These are phyloP conservation scores for Calendula officinalis DNA, from an alignment of 129 eudicot species.

Conservation along the genomic window DNA sequence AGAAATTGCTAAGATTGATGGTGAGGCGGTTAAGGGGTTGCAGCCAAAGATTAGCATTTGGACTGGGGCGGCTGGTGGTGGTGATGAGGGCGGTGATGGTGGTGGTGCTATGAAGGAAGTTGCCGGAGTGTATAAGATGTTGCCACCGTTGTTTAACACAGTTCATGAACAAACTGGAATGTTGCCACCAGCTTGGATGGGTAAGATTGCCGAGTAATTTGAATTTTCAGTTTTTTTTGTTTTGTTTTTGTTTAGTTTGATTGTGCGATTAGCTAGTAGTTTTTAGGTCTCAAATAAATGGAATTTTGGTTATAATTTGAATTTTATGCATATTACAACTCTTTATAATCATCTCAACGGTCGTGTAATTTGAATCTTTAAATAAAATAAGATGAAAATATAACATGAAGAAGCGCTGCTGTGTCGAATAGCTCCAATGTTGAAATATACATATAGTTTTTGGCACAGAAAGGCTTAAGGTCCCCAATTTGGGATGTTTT, in stretches of 20 bases:
- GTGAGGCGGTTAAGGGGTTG: conserved; percentile 29
- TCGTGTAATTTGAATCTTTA: conserved; percentile 3
- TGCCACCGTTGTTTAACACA: conserved; percentile 37
- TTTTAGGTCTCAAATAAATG: not conserved
- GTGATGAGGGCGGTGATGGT: conserved; percentile 1
- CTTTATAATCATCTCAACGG: not conserved
- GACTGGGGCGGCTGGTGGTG: conserved; percentile 13
- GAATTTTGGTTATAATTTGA: conserved; percentile 12
- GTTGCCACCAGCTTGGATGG: conserved; percentile 40
- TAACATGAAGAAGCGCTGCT: conserved; percentile 15
- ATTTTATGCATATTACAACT: not conserved
- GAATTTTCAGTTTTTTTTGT: not conserved
- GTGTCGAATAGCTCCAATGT: conserved; percentile 12
- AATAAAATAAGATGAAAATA: conserved; percentile 9
- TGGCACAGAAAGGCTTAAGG: conserved; percentile 25
- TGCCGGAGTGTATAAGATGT: conserved; percentile 16
- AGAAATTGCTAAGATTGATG: conserved; percentile 30
- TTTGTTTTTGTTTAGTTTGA: not conserved
- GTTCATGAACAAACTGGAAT: conserved; percentile 39
- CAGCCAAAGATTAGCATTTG: conserved; percentile 30
- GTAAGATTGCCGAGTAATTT: conserved; percentile 11
- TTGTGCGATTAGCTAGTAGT: conserved; percentile 33
- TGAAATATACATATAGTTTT: conserved; percentile 28
- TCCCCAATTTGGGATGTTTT: conserved; percentile 86
- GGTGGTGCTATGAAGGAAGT: conserved; percentile 33